Percentiles rank a stretch among this genome's conserved stretches.
phyloP scores from a whole-genome alignment of 352 stramenopile species.

The Aphanomyces astaci region DNA sequence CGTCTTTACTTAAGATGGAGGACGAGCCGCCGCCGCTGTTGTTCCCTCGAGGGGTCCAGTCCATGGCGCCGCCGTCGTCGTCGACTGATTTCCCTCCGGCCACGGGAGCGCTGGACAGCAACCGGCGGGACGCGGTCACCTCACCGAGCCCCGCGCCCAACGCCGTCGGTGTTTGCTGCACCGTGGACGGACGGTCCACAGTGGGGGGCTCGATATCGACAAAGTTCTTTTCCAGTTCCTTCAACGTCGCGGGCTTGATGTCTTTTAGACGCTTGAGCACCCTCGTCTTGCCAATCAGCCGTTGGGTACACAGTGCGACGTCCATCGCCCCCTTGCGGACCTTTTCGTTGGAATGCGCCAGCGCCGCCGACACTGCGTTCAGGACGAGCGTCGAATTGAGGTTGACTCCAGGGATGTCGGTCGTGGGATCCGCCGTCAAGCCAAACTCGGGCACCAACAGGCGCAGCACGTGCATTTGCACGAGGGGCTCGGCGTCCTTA shows the following conservation, averaged over 20 bases:
- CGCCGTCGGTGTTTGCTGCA: constrained; percentile 32
- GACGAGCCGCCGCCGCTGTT: no score
- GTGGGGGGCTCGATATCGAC: constrained; percentile 42
- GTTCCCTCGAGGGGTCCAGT: constrained; percentile 24
- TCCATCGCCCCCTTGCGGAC: constrained; percentile 65
- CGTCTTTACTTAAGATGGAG: constrained; percentile 60
- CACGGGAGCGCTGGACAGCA: constrained; percentile 63
- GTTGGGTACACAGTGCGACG: constrained; percentile 66
- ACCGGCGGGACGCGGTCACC: constrained; percentile 39
- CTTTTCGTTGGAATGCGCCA: constrained; percentile 59
- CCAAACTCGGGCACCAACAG: constrained; percentile 70
- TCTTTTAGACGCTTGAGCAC: constrained; percentile 62
- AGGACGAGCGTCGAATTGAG: constrained; percentile 53
- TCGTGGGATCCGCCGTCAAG: constrained; percentile 41
- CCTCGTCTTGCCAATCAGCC: constrained; percentile 59
- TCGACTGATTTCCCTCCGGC: constrained; percentile 34
- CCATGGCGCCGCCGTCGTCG: constrained; percentile 7
- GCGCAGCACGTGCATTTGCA: constrained; percentile 77
- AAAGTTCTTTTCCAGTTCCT: constrained; percentile 80
- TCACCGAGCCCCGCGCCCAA: constrained; percentile 5
- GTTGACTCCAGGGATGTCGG: constrained; percentile 23
- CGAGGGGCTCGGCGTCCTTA: constrained; percentile 46
- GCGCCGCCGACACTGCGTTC: constrained; percentile 35
- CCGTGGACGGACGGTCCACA: constrained; percentile 43
- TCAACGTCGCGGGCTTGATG: constrained; percentile 67